phyloP scores from a whole-genome alignment of 2,329 filamentous ascomycete genomes.

The Stagonosporopsis chrysanthemi region DNA sequence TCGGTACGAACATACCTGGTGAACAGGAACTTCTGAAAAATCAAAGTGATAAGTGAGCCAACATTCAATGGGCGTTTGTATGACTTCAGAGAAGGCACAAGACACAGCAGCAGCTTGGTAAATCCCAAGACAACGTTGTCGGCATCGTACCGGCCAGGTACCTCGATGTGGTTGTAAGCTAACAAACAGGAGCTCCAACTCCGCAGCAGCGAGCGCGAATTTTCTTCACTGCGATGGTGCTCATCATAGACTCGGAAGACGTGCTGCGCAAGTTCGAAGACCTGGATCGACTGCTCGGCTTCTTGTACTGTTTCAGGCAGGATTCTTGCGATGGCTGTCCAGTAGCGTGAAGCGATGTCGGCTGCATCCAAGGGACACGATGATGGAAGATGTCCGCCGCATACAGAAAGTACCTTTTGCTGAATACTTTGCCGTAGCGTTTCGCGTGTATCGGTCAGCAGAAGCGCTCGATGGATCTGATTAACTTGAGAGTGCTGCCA shows the following conservation, averaged over 20 bases:
- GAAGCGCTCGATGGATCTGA: conserved; percentile 41
- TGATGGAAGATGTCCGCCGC: conserved; percentile 44
- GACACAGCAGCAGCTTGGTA: conserved; percentile 50
- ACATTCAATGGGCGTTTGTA: conserved; percentile 49
- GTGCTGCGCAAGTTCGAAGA: conserved; percentile 47
- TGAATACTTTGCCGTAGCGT: conserved; percentile 38
- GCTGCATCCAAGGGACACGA: conserved; percentile 38
- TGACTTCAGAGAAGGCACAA: conserved; percentile 50
- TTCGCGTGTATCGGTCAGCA: conserved; percentile 36
- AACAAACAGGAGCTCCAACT: conserved; percentile 47
- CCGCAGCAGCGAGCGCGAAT: conserved; percentile 37
- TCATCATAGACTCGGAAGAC: conserved; percentile 48
- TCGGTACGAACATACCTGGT: conserved; percentile 25
- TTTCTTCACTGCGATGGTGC: conserved; percentile 40
- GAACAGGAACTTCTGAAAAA: conserved; percentile 50
- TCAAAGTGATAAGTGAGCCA: conserved; percentile 36
- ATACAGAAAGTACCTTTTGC: conserved; percentile 45
- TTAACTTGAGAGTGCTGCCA: conserved; percentile 28
- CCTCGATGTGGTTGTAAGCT: conserved; percentile 42
- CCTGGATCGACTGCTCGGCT: conserved; percentile 37
- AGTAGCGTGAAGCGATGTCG: conserved; percentile 46
- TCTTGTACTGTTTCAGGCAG: conserved; percentile 38
- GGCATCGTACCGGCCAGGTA: conserved; percentile 46
- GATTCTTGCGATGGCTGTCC: conserved; percentile 42
- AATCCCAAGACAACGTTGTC: conserved; percentile 51